Base-by-base conservation (phyloP, 1,139 yeast genomes). In the Kurtzmaniella quercitrusa region DNA sequence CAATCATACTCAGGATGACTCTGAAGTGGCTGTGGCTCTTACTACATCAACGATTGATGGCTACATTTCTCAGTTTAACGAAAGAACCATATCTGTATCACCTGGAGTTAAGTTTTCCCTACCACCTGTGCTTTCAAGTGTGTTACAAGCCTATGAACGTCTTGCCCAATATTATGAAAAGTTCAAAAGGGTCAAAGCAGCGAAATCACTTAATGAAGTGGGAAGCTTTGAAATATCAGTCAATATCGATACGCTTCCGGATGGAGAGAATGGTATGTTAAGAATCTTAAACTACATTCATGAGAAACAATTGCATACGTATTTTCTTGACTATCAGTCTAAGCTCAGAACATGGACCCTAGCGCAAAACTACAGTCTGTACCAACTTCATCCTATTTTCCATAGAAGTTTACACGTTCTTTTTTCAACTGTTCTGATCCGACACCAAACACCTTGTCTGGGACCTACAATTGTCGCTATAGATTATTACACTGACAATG, bases 401-500 rank as follows among this genome's bases (percentile, higher is more conserved):
- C 96, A 91, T 56, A 95, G 89, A 55, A 84, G 78, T 51, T 79
- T 93, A 27, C 80, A 87, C 14, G 78, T 90, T 14, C 68, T 93
- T 34, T 89, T 85, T 57, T 85, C 96, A 0, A 79, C 88, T 59
- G 93, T 91, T 1, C 87, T 95, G 4, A 79, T 82, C 12, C 86
- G 82, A 51, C 86, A 89, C 39, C 87, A 95, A 0, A 89, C 96
- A 0, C 97, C 98, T 0, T 94, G 98, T 57, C 72, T 82, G 41
- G 98, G 98, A 0, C 98, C 99, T 0, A 89, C 81, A 44, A 72
- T 83, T 27, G 80, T 88, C 24, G 81, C 83, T 1, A 83, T 91
- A 44, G 96, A 91, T 51, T 94, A 77, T 58, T 94, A 93, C 59
- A 83, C 96, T 66, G 96, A 90, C 41, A 87, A 84, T 48, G 98